Base-by-base conservation (phyloP, 2,329 filamentous ascomycete species). In the Botryosphaeria dothidea region DNA sequence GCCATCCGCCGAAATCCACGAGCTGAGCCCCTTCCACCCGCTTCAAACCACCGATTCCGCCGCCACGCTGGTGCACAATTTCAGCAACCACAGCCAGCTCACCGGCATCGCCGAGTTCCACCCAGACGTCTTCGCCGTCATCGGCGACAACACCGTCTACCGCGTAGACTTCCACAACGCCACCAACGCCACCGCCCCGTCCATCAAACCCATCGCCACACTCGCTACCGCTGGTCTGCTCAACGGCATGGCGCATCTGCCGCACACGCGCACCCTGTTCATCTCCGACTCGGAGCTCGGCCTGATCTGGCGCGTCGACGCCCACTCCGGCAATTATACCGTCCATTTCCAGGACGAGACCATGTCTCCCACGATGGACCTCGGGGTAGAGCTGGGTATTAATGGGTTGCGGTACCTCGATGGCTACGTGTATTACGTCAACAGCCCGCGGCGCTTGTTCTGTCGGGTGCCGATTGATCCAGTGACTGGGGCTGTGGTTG, bases 101-200 rank as follows among this genome's bases (percentile, higher is more conserved):
- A 57, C 36, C 23, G 52, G 36, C 34, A 57, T 57, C 23, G 2
- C 52, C 21, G 52, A 57, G 17, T 19, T 29, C 23, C 5, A 11
- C 21, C 52, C 68, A 2, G 73, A 79, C 36, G 66, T 75, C 21
- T 78, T 73, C 62, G 76, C 76, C 21, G 72, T 78, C 8, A n/a
- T 34, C 43, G 57, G 17, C 57, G 41, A 36, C 57, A 17, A 17
- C 11, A 29, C 57, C 62, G 36, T 65, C 45, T 46, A 52, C 43
- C 6, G n/a, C 19, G 5, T 29, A 45, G 23, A n/a, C 23, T 23
- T 45, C 7, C 7, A 1, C 34, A 6, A 4, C 34, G 5, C 4
- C 51, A 25, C 38, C n/a, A n/a, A 43, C 38, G 17, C 38, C 38
- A 43, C n/a, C 0, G 4, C 23, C 27, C 23, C 48, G 13, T 4